Conservation (phyloP, 1,139 yeast genomes). For the Kazachstania sp. region DNA sequence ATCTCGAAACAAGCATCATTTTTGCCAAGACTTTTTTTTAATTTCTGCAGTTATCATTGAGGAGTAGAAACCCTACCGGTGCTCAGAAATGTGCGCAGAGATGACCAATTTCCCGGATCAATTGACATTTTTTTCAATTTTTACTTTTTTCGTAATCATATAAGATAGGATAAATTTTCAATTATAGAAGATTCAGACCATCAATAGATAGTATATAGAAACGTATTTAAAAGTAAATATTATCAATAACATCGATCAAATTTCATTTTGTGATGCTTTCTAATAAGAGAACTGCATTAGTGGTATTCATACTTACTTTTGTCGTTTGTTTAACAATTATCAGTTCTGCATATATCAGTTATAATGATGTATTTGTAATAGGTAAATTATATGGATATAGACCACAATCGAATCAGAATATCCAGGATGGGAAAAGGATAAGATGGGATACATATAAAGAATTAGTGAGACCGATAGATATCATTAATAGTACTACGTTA, state of each 20-base stretch:
- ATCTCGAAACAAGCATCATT: slow-evolving; percentile 5
- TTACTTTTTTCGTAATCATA: too few species aligned
- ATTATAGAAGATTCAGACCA: too few species aligned
- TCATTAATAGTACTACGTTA: slow-evolving; percentile 43
- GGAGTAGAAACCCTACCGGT: too few species aligned
- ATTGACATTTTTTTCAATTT: too few species aligned
- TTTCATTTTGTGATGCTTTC: background rate
- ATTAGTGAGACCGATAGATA: slow-evolving; percentile 31
- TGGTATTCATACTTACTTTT: background rate
- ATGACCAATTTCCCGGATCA: background rate
- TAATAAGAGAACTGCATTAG: background rate
- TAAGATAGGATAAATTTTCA: too few species aligned
- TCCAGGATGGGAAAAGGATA: slow-evolving; percentile 1
- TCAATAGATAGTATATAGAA: too few species aligned
- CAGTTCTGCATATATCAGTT: slow-evolving; percentile 1
- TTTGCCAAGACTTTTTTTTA: slow-evolving; percentile 2
- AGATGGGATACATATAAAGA: slow-evolving; percentile 16
- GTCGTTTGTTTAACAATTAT: background rate
- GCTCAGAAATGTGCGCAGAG: background rate
- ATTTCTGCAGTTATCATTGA: too few species aligned
- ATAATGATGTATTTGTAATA: background rate
- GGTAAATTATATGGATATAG: background rate
- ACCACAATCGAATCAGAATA: background rate
- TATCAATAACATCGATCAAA: too few species aligned
- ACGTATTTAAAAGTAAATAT: too few species aligned